Conservation (phyloP, 139 green algal genomes). For the Yamagishiella unicocca region DNA sequence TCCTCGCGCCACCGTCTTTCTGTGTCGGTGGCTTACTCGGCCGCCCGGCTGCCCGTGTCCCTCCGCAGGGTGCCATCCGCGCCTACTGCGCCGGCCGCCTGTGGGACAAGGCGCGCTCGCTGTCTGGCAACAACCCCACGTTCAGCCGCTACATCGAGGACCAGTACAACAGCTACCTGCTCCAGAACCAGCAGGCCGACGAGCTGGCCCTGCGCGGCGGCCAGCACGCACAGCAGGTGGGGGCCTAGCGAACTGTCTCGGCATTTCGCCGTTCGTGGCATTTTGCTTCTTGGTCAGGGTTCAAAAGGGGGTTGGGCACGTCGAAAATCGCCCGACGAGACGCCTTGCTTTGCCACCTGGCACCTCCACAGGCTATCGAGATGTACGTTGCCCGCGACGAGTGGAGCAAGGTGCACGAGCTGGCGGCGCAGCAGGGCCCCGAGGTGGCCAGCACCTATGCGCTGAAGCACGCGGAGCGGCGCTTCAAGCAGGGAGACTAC, state of each 20-base stretch:
- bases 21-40: not conserved
- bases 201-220: constrained; percentile 64
- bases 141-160: constrained; percentile 78
- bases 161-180: constrained; percentile 68
- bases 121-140: constrained; percentile 68
- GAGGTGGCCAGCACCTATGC: constrained; percentile 66
- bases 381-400: constrained; percentile 73
- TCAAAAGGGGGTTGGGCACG: no score
- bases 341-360: no score
- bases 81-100: constrained; percentile 67
- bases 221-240: constrained; percentile 31
- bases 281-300: no score
- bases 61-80: constrained; percentile 57
- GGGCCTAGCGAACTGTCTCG: not conserved
- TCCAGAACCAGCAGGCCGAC: constrained; percentile 68
- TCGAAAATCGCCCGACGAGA: no score
- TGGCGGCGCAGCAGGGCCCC: constrained; percentile 69
- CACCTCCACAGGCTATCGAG: constrained; percentile 65
- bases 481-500: constrained; percentile 69
- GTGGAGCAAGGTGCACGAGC: constrained; percentile 79
- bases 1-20: not conserved
- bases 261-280: no score
- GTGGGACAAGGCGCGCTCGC: constrained; percentile 72
- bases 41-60: no score
- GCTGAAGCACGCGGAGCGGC: constrained; percentile 73